Evolutionary conservation across 257 asterid genomes (phyloP).

Genomic region (Solanum acaule): DNA sequence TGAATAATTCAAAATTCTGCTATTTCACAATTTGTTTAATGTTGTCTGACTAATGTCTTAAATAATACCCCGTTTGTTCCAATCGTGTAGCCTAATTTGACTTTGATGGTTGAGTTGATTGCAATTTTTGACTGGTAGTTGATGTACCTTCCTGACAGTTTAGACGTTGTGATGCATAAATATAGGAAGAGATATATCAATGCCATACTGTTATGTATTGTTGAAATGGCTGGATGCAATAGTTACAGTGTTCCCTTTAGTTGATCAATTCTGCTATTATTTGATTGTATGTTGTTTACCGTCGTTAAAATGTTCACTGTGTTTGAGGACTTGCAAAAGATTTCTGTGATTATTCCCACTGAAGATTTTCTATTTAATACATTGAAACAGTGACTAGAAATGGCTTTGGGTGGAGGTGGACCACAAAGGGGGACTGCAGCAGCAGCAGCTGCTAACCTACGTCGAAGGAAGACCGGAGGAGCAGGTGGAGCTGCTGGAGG

Average conservation of each 20-base stretch:
- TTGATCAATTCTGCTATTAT: not conserved
- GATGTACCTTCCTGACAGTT: not conserved
- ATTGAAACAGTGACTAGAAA: not conserved
- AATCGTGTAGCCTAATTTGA: not conserved
- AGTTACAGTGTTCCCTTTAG: not conserved
- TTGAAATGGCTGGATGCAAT: not conserved
- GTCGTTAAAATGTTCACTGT: not conserved
- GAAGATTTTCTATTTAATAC: not conserved
- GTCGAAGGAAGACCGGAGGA: slow-evolving; percentile 1
- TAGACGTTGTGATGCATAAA: not conserved
- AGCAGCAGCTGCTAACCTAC: slow-evolving; percentile 7
- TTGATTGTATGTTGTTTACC: not conserved
- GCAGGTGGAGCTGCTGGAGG: slow-evolving; percentile 4
- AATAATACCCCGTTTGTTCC: not conserved
- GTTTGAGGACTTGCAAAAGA: not conserved
- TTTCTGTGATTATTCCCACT: not conserved
- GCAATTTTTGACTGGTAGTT: not conserved
- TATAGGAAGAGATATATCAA: not conserved
- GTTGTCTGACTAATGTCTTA: not conserved
- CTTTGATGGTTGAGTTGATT: not conserved
- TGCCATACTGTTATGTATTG: not conserved
- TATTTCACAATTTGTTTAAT: not conserved
- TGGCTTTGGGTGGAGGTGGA: slow-evolving; percentile 12
- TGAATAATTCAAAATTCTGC: not conserved
- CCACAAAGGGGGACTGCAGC: slow-evolving; percentile 10